Evolutionary conservation across 1,139 yeast species (phyloP).

Genomic region (Candida pseudoviswanathii): DNA sequence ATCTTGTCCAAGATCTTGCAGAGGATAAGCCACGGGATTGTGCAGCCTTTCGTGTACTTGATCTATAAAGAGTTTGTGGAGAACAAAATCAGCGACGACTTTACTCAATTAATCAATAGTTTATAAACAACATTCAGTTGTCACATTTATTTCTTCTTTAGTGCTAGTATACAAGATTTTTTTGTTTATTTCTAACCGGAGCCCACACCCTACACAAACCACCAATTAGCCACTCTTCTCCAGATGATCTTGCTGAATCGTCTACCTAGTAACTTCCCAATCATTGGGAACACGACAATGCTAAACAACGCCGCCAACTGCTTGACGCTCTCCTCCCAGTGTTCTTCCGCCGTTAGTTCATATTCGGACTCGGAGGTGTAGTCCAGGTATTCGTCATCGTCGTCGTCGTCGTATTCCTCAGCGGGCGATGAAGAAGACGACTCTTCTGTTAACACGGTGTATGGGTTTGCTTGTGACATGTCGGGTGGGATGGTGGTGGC

Average conservation of each 20-base stretch:
- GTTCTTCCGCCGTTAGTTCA: slow-evolving; percentile 57
- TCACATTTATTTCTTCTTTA: not conserved
- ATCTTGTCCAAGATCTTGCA: slow-evolving; percentile 31
- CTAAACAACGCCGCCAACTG: slow-evolving; percentile 62
- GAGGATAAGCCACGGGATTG: slow-evolving; percentile 36
- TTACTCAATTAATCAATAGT: slow-evolving; percentile 30
- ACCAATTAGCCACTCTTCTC: slow-evolving; percentile 37
- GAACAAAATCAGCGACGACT: slow-evolving; percentile 31
- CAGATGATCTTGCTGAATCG: slow-evolving; percentile 51
- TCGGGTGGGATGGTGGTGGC: not conserved
- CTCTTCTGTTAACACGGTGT: slow-evolving; percentile 1
- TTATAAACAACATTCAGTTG: slow-evolving; percentile 16
- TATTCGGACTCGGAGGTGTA: slow-evolving; percentile 16
- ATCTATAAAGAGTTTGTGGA: slow-evolving; percentile 36
- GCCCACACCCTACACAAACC: slow-evolving; percentile 18
- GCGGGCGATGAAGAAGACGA: not conserved
- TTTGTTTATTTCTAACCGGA: not conserved
- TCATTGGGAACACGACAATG: slow-evolving; percentile 63
- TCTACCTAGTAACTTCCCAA: slow-evolving; percentile 75
- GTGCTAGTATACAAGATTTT: slow-evolving; percentile 5
- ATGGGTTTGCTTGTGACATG: slow-evolving; percentile 4
- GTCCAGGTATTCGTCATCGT: slow-evolving; percentile 12
- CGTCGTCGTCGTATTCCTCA: slow-evolving; percentile 4
- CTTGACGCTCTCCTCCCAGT: slow-evolving; percentile 76
- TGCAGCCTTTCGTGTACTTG: slow-evolving; percentile 42